Percentiles rank a stretch among this genome's conserved stretches.
phyloP scores from a whole-genome alignment of 2,329 filamentous ascomycete genomes.

The Monosporascus sp. region DNA sequence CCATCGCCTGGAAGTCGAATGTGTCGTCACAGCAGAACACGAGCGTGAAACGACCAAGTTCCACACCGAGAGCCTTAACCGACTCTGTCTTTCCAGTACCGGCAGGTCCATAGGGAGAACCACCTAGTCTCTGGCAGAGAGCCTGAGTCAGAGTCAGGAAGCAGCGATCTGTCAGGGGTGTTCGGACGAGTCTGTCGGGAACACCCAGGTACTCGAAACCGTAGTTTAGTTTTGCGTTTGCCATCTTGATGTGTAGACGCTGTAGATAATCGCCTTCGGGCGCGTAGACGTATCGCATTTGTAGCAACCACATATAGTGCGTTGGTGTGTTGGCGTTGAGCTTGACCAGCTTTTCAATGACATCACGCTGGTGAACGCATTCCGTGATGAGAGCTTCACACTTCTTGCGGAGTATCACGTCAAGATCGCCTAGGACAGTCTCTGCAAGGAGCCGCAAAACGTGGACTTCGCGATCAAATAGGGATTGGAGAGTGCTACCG shows the following conservation, averaged over 20 bases:
- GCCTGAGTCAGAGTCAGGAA: slow-evolving; percentile 97
- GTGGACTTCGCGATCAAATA: slow-evolving; percentile 79
- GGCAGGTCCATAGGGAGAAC: slow-evolving; percentile 93
- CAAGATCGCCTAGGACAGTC: slow-evolving; percentile 84
- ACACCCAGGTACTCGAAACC: slow-evolving; percentile 98
- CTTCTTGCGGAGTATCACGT: slow-evolving; percentile 84
- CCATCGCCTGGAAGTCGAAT: slow-evolving; percentile 99
- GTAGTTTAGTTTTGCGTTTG: slow-evolving; percentile 90
- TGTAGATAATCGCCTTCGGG: slow-evolving; percentile 75
- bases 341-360: slow-evolving; percentile 79
- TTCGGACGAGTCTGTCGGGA: slow-evolving; percentile 90
- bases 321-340: slow-evolving; percentile 67
- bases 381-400: slow-evolving; percentile 99
- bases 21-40: slow-evolving; percentile 99
- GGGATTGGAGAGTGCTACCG: slow-evolving; percentile 59
- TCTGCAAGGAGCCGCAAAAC: slow-evolving; percentile 81
- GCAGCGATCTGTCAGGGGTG: slow-evolving; percentile 93
- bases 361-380: slow-evolving; percentile 94
- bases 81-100: slow-evolving; percentile 99
- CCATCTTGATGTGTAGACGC: slow-evolving; percentile 89
- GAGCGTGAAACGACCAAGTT: slow-evolving; percentile 93
- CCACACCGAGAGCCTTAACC: slow-evolving; percentile 93
- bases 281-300: slow-evolving; percentile 93
- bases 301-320: slow-evolving; percentile 88
- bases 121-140: slow-evolving; percentile 87